These are phyloP conservation scores for Stachybotrys chlorohalonatus DNA, from an alignment of 2,329 filamentous ascomycete genomes.

Conservation along the genomic window DNA sequence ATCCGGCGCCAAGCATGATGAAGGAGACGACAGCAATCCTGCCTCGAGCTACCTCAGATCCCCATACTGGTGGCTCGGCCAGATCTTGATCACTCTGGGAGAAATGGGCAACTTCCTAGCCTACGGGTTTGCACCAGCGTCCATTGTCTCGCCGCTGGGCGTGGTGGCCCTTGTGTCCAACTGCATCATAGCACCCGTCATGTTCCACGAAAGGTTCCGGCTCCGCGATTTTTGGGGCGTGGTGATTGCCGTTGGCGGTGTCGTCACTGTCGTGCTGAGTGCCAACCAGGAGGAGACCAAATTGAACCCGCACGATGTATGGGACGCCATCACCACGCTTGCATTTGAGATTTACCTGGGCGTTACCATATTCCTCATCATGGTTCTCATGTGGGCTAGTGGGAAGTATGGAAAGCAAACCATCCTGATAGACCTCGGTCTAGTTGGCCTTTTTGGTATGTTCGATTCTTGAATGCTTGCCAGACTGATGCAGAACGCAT, in stretches of 20 bases:
- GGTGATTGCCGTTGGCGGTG: conserved; percentile 74
- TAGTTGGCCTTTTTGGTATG: conserved; percentile 87
- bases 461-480: conserved; percentile 8
- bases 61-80: conserved; percentile 93
- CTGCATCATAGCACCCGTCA: conserved; percentile 88
- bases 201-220: conserved; percentile 87
- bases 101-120: conserved; percentile 95
- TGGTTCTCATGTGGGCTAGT: conserved; percentile 72
- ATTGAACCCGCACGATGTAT: conserved; percentile 82
- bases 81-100: conserved; percentile 84
- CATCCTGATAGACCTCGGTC: conserved; percentile 84
- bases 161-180: conserved; percentile 97
- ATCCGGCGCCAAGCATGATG: conserved; percentile 11
- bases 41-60: conserved; percentile 74
- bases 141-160: conserved; percentile 90
- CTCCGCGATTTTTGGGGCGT: conserved; percentile 81
- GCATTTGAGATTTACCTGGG: conserved; percentile 88
- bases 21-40: conserved; percentile 22
- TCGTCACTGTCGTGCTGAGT: conserved; percentile 86
- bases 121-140: conserved; percentile 94
- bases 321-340: conserved; percentile 76
- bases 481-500: too few relatives aligned
- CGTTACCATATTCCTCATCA: conserved; percentile 65
- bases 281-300: conserved; percentile 85
- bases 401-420: conserved; percentile 74